Conservation (phyloP, 345 rosid genomes). For the Populus ilicifolia region DNA sequence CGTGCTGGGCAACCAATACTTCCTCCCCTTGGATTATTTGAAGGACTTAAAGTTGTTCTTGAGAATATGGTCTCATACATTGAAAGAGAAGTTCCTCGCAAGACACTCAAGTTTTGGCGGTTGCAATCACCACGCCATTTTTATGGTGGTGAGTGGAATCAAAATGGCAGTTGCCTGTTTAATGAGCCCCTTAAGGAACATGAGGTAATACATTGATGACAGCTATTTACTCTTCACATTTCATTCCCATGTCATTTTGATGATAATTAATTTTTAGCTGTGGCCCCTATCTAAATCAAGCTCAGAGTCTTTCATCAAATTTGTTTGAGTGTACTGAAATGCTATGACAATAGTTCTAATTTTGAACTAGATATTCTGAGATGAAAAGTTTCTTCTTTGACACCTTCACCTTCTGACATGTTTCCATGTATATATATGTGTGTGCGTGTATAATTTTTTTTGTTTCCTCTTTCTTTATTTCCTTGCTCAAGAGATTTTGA, state of each 20-base stretch:
- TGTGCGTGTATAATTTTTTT: too few relatives aligned
- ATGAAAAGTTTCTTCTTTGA: neutral
- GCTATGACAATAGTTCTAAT: neutral
- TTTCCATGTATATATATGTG: too few relatives aligned
- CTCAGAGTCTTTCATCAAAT: neutral
- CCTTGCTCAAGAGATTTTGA: neutral
- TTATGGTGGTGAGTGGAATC: constrained; percentile 91
- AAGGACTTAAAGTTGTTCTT: constrained; percentile 74
- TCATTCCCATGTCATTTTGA: neutral
- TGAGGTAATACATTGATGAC: constrained; percentile 48
- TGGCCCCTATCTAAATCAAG: neutral
- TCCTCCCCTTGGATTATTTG: constrained; percentile 66
- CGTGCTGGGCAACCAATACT: constrained; percentile 54
- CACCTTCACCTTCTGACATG: neutral
- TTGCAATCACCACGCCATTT: constrained; percentile 95
- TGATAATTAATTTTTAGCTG: neutral
- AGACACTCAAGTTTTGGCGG: constrained; percentile 81
- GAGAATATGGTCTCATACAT: constrained; percentile 65
- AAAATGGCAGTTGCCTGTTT: constrained; percentile 85
- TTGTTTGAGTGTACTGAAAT: neutral
- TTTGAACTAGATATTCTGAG: neutral
- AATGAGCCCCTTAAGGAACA: constrained; percentile 56
- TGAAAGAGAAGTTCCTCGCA: constrained; percentile 50
- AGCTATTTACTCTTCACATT: neutral
- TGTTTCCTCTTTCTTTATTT: neutral